phyloP scores from a whole-genome alignment of 1,284 basidiomycete species.

The Thecaphora frezii region DNA sequence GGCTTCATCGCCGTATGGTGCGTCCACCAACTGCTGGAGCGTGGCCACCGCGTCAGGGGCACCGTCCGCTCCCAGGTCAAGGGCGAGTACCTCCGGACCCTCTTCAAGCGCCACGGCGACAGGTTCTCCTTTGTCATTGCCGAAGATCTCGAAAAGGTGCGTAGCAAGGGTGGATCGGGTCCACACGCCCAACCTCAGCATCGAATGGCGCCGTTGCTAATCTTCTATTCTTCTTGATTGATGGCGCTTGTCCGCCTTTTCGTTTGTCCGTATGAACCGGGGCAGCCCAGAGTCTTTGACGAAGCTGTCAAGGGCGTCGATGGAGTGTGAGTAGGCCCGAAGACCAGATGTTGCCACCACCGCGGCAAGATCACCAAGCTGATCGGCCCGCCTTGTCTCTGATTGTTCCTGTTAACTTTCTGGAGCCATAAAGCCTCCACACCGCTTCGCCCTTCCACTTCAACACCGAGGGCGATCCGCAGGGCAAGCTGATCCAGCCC shows the following conservation, averaged over 20 bases:
- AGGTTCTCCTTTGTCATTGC: conserved; percentile 65
- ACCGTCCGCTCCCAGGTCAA: conserved; percentile 66
- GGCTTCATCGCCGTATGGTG: conserved; percentile 61
- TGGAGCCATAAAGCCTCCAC: too few relatives aligned
- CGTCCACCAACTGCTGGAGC: conserved; percentile 62
- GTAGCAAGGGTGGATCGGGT: too few relatives aligned
- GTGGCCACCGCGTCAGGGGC: conserved; percentile 63
- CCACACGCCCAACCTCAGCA: conserved; percentile 46
- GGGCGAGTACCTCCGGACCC: conserved; percentile 62
- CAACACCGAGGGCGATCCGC: conserved; percentile 46
- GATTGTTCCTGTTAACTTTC: too few relatives aligned
- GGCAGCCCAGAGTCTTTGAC: conserved; percentile 69
- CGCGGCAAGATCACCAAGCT: too few relatives aligned
- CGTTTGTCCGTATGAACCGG: neutral
- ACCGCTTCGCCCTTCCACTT: conserved; percentile 65
- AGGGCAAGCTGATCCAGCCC: conserved; percentile 64
- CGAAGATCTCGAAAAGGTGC: conserved; percentile 64
- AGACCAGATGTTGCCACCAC: too few relatives aligned
- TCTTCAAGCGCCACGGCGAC: conserved; percentile 63
- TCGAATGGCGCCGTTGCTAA: neutral
- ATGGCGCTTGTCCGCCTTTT: neutral
- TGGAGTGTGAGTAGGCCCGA: too few relatives aligned
- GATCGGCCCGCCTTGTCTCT: too few relatives aligned
- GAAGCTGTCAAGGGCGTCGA: conserved; percentile 71
- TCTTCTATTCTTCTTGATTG: too few relatives aligned